Evolutionary conservation across 306 rosid species (phyloP).

Genomic region (Arachis hypogaea): DNA sequence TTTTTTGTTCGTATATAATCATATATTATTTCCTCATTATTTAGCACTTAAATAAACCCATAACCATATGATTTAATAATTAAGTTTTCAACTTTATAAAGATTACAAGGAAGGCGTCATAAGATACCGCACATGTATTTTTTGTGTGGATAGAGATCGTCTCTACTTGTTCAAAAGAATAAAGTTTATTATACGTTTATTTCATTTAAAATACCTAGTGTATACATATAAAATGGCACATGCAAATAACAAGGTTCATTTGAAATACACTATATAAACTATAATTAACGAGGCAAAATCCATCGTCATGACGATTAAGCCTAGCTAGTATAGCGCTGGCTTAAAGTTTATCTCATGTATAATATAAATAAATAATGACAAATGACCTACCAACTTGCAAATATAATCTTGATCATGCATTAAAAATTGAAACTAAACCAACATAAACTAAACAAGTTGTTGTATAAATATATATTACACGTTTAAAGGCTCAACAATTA

Average conservation of each 20-base stretch:
- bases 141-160: too few species aligned
- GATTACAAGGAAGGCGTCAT: background rate
- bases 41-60: background rate
- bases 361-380: too few species aligned
- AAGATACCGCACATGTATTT: too few species aligned
- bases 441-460: constrained; percentile 2
- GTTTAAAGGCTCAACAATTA: background rate
- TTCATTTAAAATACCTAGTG: too few species aligned
- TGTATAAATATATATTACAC: too few species aligned
- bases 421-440: background rate
- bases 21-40: too few species aligned
- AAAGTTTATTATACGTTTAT: too few species aligned
- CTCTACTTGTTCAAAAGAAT: too few species aligned
- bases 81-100: background rate
- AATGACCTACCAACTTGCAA: background rate
- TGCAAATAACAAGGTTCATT: background rate
- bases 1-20: background rate
- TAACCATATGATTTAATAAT: background rate
- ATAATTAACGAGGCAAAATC: background rate
- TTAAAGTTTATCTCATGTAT: background rate
- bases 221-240: background rate
- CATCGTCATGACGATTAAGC: too few species aligned
- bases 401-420: background rate
- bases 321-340: background rate
- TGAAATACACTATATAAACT: background rate